Percentiles rank a stretch among this genome's conserved stretches.
These are phyloP conservation scores for Capillidium heterosporum DNA, from an alignment of 371 early-diverging fungal genomes.

Conservation along the genomic window DNA sequence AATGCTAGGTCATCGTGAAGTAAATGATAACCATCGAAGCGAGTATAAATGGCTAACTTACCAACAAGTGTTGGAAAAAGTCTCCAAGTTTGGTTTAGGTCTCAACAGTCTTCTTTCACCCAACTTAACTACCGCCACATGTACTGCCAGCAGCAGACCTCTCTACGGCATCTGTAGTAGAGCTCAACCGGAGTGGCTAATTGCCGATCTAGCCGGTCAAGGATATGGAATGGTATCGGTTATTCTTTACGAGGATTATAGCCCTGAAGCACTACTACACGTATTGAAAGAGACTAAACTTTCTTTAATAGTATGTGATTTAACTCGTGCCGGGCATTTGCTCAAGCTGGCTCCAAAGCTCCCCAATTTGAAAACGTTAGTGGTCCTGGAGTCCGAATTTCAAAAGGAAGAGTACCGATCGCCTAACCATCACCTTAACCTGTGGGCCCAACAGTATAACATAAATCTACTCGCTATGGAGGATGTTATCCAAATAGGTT, in stretches of 20 bases:
- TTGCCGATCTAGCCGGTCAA: constrained; percentile 5
- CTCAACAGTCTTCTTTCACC: background rate
- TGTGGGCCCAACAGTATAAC: background rate
- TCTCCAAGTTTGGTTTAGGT: constrained; percentile 1
- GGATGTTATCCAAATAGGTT: background rate
- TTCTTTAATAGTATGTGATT: background rate
- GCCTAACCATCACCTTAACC: background rate
- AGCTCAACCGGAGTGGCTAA: constrained; percentile 1
- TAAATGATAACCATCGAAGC: too few species aligned
- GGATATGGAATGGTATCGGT: background rate
- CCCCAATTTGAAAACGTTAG: background rate
- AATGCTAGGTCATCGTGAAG: too few species aligned
- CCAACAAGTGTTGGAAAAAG: background rate
- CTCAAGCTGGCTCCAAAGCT: background rate
- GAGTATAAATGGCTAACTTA: background rate
- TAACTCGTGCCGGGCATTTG: background rate
- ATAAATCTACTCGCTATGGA: background rate
- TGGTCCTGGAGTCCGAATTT: background rate
- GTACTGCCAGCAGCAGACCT: background rate
- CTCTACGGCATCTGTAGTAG: background rate
- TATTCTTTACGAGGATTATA: background rate
- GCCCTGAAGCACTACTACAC: background rate
- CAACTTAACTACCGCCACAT: background rate
- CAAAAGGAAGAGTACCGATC: too few species aligned
- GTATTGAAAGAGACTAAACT: background rate